phyloP scores from a whole-genome alignment of 495 filamentous ascomycete genomes.

The Apiosordaria backusii region DNA sequence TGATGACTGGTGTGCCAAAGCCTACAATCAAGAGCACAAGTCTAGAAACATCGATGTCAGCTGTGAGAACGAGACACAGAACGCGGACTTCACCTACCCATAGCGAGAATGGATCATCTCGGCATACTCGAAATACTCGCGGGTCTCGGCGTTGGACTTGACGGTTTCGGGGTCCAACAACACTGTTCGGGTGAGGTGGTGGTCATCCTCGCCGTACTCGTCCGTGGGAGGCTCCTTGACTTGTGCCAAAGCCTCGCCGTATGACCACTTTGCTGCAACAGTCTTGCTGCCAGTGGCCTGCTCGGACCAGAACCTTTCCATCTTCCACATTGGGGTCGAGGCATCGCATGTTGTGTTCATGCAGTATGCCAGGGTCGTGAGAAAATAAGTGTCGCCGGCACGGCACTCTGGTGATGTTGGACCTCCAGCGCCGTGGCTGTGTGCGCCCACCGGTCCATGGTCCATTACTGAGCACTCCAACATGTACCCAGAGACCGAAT shows the following conservation, averaged over 20 bases:
- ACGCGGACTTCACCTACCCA: background rate
- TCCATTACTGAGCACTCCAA: slow-evolving; percentile 29
- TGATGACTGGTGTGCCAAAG: slow-evolving; percentile 30
- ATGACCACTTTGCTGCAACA: slow-evolving; percentile 15
- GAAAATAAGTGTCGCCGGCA: slow-evolving; percentile 34
- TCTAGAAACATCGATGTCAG: background rate
- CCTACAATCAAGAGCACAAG: slow-evolving; percentile 28
- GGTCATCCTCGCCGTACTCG: slow-evolving; percentile 8
- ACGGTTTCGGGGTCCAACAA: slow-evolving; percentile 21
- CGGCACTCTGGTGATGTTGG: slow-evolving; percentile 35
- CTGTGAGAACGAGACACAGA: background rate
- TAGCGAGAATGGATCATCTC: slow-evolving; percentile 5
- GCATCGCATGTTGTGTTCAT: slow-evolving; percentile 31
- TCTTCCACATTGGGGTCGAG: slow-evolving; percentile 19
- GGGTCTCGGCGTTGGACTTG: slow-evolving; percentile 3
- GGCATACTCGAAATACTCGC: slow-evolving; percentile 10
- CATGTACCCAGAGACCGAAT: slow-evolving; percentile 23
- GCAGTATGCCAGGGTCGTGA: slow-evolving; percentile 39
- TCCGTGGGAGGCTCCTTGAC: background rate
- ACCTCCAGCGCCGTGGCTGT: slow-evolving; percentile 16
- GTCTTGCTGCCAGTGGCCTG: slow-evolving; percentile 6
- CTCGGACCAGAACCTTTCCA: slow-evolving; percentile 35
- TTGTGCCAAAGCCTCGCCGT: slow-evolving; percentile 19
- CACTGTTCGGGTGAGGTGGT: slow-evolving; percentile 30
- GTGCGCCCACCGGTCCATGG: slow-evolving; percentile 8